phyloP scores from a whole-genome alignment of 1,284 basidiomycete genomes.

The Laetiporus sulphureus region DNA sequence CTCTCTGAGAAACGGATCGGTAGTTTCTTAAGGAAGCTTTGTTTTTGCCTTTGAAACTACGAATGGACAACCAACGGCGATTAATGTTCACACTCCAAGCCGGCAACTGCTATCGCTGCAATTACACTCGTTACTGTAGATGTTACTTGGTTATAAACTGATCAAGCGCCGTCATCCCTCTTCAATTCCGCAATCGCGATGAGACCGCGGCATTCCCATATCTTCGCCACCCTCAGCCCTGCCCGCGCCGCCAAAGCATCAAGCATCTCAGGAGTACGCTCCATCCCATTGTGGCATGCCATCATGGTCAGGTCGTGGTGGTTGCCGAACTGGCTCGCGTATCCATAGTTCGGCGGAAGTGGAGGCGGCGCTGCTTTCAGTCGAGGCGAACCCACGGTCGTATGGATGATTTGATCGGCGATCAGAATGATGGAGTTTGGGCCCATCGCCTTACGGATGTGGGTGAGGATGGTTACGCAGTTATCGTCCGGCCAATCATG shows the following conservation, averaged over 20 bases:
- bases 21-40: no score
- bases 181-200: conserved; percentile 10
- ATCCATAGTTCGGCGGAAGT: conserved; percentile 12
- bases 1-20: no score
- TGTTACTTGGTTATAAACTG: no score
- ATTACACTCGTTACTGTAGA: no score
- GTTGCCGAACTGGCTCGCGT: conserved; percentile 7
- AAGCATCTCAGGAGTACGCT: conserved; percentile 10
- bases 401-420: conserved; percentile 9
- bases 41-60: no score
- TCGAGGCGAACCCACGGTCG: conserved; percentile 8
- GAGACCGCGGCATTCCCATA: conserved; percentile 9
- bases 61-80: no score
- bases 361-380: conserved; percentile 9
- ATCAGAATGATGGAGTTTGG: conserved; percentile 9
- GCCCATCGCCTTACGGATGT: conserved; percentile 7
- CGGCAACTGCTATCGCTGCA: no score
- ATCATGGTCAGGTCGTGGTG: conserved; percentile 12
- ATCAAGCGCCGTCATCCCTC: neutral
- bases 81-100: no score
- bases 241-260: conserved; percentile 5
- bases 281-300: conserved; percentile 7
- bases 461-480: conserved; percentile 9
- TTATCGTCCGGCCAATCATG: conserved; percentile 15
- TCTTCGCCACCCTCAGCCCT: conserved; percentile 7